Conservation (phyloP, 106 monocot species). For the Ottelia alismoides region DNA sequence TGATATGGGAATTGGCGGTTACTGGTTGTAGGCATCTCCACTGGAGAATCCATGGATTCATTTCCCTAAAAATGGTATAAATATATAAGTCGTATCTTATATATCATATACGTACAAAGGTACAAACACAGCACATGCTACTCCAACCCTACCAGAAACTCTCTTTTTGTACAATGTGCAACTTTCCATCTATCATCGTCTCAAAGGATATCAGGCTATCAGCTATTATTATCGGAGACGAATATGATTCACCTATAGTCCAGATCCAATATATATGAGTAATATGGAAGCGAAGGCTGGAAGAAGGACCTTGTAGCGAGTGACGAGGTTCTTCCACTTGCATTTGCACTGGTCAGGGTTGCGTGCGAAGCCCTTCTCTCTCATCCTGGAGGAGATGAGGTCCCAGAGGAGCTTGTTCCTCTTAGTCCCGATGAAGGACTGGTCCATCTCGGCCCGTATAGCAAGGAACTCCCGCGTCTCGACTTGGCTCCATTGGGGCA, state of each 20-base stretch:
- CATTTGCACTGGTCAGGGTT: slow-evolving; percentile 95
- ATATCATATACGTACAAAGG: no score
- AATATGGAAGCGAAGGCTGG: no score
- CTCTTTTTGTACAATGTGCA: no score
- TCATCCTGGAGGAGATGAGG: slow-evolving; percentile 34
- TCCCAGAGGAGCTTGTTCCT: slow-evolving; percentile 79
- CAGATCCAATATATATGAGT: no score
- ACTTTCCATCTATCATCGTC: no score
- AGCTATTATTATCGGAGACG: no score
- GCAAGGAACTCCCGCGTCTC: slow-evolving; percentile 57
- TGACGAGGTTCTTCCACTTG: slow-evolving; percentile 98
- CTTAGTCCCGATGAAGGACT: slow-evolving; percentile 53
- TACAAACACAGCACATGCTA: no score
- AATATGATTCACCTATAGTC: no score
- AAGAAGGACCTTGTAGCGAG: slow-evolving; percentile 54
- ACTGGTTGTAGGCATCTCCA: slow-evolving; percentile 18
- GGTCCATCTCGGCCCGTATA: slow-evolving; percentile 51
- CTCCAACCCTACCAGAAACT: no score
- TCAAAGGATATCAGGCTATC: no score
- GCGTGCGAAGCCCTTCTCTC: slow-evolving; percentile 35
- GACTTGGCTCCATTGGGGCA: slow-evolving; percentile 58
- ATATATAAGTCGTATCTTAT: no score
- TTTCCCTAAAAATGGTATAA: slow-evolving; percentile 52
- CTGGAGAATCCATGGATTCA: slow-evolving; percentile 33
- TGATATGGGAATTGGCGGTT: slow-evolving; percentile 70